A percentile compares a stretch with the other conserved stretches of the same genome.
Conservation (phyloP, 768 basidiomycete species). For the Agaricus blazei region DNA sequence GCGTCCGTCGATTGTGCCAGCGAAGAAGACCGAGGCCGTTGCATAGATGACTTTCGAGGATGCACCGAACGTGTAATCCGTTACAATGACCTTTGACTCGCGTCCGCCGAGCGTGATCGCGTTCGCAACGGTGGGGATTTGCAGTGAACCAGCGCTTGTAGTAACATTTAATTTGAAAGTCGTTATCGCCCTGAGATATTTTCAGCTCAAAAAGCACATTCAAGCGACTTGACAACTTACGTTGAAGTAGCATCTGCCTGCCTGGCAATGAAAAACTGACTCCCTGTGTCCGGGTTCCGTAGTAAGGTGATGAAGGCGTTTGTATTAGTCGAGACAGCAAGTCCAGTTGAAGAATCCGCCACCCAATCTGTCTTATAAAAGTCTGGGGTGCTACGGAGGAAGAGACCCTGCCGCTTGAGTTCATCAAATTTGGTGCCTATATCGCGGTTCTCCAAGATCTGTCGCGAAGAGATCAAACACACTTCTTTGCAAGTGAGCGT, state of each 20-base stretch:
- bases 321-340: conserved; percentile 32
- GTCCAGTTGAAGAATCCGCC: conserved; percentile 52
- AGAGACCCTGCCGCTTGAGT: conserved; percentile 72
- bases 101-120: conserved; percentile 61
- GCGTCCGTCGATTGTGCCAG: conserved; percentile 53
- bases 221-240: conserved; percentile 32
- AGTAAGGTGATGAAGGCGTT: conserved; percentile 58
- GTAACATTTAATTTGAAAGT: conserved; percentile 58
- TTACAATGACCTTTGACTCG: conserved; percentile 68
- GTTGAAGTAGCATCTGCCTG: conserved; percentile 64
- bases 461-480: background rate
- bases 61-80: conserved; percentile 66
- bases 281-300: conserved; percentile 59
- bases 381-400: conserved; percentile 73
- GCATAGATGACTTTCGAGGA: conserved; percentile 58
- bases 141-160: conserved; percentile 44
- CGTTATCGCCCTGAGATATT: conserved; percentile 32
- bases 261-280: conserved; percentile 67
- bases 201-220: background rate
- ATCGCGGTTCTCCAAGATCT: conserved; percentile 63
- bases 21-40: conserved; percentile 69
- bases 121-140: conserved; percentile 50
- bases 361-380: conserved; percentile 79
- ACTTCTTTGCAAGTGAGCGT: background rate
- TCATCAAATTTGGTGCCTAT: conserved; percentile 69